These are phyloP conservation scores for Noccaea caerulescens DNA, from an alignment of 345 rosid genomes.

Conservation along the genomic window DNA sequence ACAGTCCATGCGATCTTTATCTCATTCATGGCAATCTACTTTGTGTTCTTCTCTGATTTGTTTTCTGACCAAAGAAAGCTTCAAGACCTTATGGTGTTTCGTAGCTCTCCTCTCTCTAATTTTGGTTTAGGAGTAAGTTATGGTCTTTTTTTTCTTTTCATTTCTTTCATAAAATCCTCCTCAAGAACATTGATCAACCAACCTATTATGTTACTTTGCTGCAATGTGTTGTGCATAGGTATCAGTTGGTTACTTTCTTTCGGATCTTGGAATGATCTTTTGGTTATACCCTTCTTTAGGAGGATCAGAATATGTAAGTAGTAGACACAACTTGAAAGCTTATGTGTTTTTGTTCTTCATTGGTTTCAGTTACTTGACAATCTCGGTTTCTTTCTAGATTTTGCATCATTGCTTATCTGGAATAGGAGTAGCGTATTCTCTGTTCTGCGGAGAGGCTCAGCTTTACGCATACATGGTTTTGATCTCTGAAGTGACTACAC, in stretches of 20 bases:
- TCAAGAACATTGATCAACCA: background rate
- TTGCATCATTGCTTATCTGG: constrained; percentile 77
- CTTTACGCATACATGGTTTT: constrained; percentile 82
- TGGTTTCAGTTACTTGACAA: constrained; percentile 7
- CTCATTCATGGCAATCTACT: constrained; percentile 64
- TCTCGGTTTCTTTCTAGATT: constrained; percentile 52
- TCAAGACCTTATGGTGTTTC: constrained; percentile 56
- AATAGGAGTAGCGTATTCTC: constrained; percentile 67
- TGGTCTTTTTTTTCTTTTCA: background rate
- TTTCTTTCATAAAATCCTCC: background rate
- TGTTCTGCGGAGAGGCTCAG: constrained; percentile 82
- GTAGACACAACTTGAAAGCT: constrained; percentile 16
- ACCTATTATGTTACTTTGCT: background rate
- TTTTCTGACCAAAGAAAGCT: constrained; percentile 54
- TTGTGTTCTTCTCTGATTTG: constrained; percentile 76
- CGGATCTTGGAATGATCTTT: constrained; percentile 77
- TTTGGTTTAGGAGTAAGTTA: constrained; percentile 74
- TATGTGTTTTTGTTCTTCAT: background rate
- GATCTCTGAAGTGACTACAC: constrained; percentile 86
- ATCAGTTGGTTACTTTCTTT: constrained; percentile 84
- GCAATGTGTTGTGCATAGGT: constrained; percentile 48
- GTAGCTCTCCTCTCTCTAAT: constrained; percentile 68
- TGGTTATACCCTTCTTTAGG: constrained; percentile 90
- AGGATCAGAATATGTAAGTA: constrained; percentile 86
- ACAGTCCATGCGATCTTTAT: constrained; percentile 73